These are phyloP conservation scores for Beauveria pseudobassiana DNA, from an alignment of 2,329 filamentous ascomycete genomes.

Conservation along the genomic window DNA sequence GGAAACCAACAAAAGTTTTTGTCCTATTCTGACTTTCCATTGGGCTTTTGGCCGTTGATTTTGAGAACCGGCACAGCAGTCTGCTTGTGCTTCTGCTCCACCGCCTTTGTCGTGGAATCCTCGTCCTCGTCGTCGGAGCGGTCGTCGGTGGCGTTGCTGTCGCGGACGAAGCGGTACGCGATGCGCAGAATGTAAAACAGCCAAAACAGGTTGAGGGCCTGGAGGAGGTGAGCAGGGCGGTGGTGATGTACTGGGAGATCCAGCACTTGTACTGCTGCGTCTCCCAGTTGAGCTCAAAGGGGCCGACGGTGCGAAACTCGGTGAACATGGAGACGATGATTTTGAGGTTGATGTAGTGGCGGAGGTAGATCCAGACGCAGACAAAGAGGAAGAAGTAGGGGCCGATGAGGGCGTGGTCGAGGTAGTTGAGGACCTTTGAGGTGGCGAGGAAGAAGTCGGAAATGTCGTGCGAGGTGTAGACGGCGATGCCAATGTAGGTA, in stretches of 20 bases:
- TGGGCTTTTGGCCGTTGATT: conserved; percentile 13
- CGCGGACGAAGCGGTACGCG: conserved; percentile 60
- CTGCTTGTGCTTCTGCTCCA: conserved; percentile 15
- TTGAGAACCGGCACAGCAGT: conserved; percentile 8
- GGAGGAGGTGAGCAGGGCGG: conserved; percentile 57
- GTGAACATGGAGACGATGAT: conserved; percentile 71
- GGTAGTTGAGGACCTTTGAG: conserved; percentile 86
- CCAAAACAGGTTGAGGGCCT: conserved; percentile 76
- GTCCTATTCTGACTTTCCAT: conserved; percentile 12
- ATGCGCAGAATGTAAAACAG: conserved; percentile 70
- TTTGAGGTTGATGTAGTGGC: conserved; percentile 74
- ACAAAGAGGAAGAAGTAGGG: conserved; percentile 85
- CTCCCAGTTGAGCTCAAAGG: conserved; percentile 70
- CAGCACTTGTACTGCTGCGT: conserved; percentile 70
- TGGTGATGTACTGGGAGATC: conserved; percentile 61
- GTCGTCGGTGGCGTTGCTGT: conserved; percentile 58
- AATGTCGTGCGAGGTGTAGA: conserved; percentile 92
- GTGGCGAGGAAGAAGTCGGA: conserved; percentile 94
- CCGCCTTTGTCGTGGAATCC: conserved; percentile 33
- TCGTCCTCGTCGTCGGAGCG: conserved; percentile 63
- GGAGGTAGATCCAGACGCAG: conserved; percentile 77
- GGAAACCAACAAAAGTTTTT: background rate
- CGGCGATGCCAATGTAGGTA: conserved; percentile 85
- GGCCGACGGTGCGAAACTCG: conserved; percentile 66
- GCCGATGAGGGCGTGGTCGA: conserved; percentile 68